A percentile compares a stretch with the other conserved stretches of the same genome.
These are phyloP conservation scores for Sicyos baderoa DNA, from an alignment of 306 rosid genomes.

Conservation along the genomic window DNA sequence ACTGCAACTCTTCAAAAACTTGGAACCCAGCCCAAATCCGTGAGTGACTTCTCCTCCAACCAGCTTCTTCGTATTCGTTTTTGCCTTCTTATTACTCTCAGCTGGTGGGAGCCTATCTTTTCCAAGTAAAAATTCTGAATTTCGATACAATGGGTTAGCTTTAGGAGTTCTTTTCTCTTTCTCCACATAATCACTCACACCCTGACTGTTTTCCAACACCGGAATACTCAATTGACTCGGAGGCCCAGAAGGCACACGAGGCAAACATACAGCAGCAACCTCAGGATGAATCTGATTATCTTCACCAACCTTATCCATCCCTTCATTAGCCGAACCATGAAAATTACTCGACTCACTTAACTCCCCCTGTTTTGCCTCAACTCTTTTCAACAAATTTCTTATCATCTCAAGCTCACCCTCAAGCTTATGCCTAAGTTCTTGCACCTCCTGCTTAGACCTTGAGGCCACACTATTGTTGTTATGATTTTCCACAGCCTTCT, in stretches of 20 bases:
- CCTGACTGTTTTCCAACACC: conserved; percentile 58
- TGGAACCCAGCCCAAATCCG: conserved; percentile 58
- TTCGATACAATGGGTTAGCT: conserved; percentile 78
- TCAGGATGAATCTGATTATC: conserved; percentile 57
- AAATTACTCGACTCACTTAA: conserved; percentile 32
- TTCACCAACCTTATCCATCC: conserved; percentile 37
- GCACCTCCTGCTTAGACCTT: conserved; percentile 49
- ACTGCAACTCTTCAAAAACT: conserved; percentile 79
- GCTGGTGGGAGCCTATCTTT: conserved; percentile 88
- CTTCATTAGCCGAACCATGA: conserved; percentile 28
- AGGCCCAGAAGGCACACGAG: conserved; percentile 50
- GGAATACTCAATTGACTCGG: conserved; percentile 56
- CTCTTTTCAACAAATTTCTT: conserved; percentile 58
- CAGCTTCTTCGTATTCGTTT: conserved; percentile 60
- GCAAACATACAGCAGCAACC: conserved; percentile 52
- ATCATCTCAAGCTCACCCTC: conserved; percentile 57
- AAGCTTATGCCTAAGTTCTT: conserved; percentile 55
- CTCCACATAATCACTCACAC: conserved; percentile 54
- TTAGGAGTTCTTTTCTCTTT: conserved; percentile 95
- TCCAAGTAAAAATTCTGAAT: conserved; percentile 80
- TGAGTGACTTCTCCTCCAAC: conserved; percentile 53
- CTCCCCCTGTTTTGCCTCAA: conserved; percentile 74
- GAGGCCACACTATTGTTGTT: conserved; percentile 34
- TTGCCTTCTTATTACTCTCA: conserved; percentile 74
- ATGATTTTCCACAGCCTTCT: conserved; percentile 28